Evolutionary conservation across 352 stramenopile genomes (phyloP).

Genomic region (Pelagophyceae sp.): DNA sequence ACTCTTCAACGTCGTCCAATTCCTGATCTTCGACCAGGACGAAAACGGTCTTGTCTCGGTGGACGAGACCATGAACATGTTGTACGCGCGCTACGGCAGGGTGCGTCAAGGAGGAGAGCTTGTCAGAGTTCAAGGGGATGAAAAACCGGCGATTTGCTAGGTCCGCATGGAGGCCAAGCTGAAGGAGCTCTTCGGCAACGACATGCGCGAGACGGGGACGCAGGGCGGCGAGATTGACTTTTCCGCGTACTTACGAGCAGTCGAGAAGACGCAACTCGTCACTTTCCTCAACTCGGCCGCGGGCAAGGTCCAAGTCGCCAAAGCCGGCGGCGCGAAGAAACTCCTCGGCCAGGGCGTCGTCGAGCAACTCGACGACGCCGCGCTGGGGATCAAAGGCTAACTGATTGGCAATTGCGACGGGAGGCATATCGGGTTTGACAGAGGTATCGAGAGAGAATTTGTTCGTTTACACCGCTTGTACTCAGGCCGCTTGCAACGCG

Average conservation of each 20-base stretch:
- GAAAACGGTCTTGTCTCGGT: slow-evolving; percentile 83
- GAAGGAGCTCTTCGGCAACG: slow-evolving; percentile 52
- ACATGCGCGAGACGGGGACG: slow-evolving; percentile 50
- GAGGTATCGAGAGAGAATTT: no score
- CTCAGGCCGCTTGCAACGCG: no score
- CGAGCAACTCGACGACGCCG: background rate
- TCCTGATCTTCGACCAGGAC: slow-evolving; percentile 94
- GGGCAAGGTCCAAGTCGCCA: slow-evolving; percentile 11
- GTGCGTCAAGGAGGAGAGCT: no score
- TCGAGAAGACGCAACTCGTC: slow-evolving; percentile 45
- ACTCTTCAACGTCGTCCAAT: slow-evolving; percentile 92
- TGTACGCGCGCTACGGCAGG: slow-evolving; percentile 74
- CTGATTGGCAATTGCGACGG: no score
- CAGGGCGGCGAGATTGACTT: slow-evolving; percentile 57
- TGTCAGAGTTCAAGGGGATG: no score
- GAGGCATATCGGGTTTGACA: no score
- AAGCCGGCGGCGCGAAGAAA: background rate
- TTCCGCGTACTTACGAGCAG: slow-evolving; percentile 43
- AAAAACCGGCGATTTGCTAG: no score
- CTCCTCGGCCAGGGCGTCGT: background rate
- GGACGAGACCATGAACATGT: slow-evolving; percentile 95
- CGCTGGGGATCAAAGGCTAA: no score
- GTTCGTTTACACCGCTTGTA: no score
- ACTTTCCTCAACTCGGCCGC: slow-evolving; percentile 35
- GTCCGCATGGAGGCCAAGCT: slow-evolving; percentile 55